Conservation (phyloP, 805 yeast genomes). For the Cyberlindnera subsufficiens region DNA sequence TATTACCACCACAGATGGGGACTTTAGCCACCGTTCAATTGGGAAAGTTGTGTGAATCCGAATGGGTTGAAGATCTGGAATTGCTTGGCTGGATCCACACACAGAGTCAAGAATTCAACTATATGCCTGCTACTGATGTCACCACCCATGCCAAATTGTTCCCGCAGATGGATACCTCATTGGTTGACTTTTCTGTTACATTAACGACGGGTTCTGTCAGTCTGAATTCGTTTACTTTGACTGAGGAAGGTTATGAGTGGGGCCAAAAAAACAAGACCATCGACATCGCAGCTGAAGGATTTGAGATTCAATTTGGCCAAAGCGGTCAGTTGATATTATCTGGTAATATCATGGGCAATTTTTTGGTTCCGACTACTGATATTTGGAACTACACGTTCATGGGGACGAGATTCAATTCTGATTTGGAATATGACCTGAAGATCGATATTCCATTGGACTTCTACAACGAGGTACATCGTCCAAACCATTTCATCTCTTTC, state of each 20-base stretch:
- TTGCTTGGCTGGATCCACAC: conserved; percentile 96
- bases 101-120: conserved; percentile 57
- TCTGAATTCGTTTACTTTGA: conserved; percentile 56
- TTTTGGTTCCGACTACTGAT: conserved; percentile 76
- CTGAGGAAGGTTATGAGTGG: conserved; percentile 71
- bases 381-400: conserved; percentile 90
- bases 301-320: conserved; percentile 49
- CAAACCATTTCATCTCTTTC: conserved; percentile 77
- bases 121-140: conserved; percentile 67
- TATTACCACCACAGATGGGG: conserved; percentile 85
- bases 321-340: conserved; percentile 69
- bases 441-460: conserved; percentile 76
- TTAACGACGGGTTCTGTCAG: conserved; percentile 84
- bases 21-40: conserved; percentile 45
- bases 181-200: conserved; percentile 58
- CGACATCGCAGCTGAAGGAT: conserved; percentile 58
- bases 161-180: conserved; percentile 27
- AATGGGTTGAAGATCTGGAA: conserved; percentile 51
- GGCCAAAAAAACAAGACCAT: conserved; percentile 58
- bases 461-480: conserved; percentile 83
- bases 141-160: conserved; percentile 44
- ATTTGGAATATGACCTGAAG: conserved; percentile 56
- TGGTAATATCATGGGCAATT: conserved; percentile 72
- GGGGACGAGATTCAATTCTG: conserved; percentile 75
- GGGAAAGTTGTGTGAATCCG: conserved; percentile 36